A percentile compares a stretch with the other conserved stretches of the same genome.
Evolutionary conservation across 2,329 filamentous ascomycete genomes (phyloP).

Genomic region (Juglanconis juglandina): DNA sequence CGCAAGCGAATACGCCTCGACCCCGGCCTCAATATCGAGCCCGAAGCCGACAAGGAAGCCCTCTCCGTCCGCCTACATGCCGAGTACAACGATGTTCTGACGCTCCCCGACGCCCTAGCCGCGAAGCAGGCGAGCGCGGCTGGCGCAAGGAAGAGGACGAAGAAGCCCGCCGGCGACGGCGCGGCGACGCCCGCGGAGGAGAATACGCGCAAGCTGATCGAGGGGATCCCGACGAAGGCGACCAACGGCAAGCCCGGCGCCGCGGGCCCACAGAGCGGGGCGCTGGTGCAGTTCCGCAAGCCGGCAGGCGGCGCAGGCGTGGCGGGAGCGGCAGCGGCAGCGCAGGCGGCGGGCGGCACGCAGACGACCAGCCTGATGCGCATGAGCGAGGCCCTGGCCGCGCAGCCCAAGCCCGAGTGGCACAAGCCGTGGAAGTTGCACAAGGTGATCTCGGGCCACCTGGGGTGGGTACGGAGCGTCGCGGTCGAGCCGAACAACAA

Average conservation of each 20-base stretch:
- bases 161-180: slow-evolving; percentile 40
- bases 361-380: slow-evolving; percentile 35
- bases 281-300: slow-evolving; percentile 30
- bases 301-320: slow-evolving; percentile 21
- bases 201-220: slow-evolving; percentile 64
- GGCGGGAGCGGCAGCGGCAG: slow-evolving; percentile 19
- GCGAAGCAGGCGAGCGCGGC: slow-evolving; percentile 69
- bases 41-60: slow-evolving; percentile 38
- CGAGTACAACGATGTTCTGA: slow-evolving; percentile 76
- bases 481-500: slow-evolving; percentile 94
- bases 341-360: slow-evolving; percentile 27
- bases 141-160: slow-evolving; percentile 61
- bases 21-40: slow-evolving; percentile 36
- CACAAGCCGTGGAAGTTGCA: slow-evolving; percentile 98
- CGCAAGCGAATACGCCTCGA: slow-evolving; percentile 34
- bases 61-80: slow-evolving; percentile 58
- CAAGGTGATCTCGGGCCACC: slow-evolving; percentile 92
- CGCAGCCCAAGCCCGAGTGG: slow-evolving; percentile 77
- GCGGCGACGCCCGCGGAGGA: slow-evolving; percentile 31
- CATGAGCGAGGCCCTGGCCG: slow-evolving; percentile 26
- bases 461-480: slow-evolving; percentile 88
- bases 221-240: slow-evolving; percentile 52
- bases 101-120: slow-evolving; percentile 73
- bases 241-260: slow-evolving; percentile 22
- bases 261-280: slow-evolving; percentile 30